Evolutionary conservation across 768 basidiomycete species (phyloP).

Genomic region (Xerocomellus chrysenteron): DNA sequence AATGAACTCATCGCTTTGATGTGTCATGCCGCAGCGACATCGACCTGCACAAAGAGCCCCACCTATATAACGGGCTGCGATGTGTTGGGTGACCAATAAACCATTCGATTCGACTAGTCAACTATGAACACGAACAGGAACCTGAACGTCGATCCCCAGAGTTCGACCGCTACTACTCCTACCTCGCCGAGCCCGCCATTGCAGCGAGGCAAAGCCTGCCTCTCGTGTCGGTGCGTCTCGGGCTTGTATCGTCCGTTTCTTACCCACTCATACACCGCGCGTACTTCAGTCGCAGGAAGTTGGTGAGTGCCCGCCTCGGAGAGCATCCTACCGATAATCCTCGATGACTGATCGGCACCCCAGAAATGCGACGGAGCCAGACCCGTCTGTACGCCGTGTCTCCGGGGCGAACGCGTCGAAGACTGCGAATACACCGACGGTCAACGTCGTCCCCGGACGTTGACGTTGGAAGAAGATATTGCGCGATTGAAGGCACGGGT

Average conservation of each 20-base stretch:
- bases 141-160: constrained; percentile 6
- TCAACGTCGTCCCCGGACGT: constrained; percentile 56
- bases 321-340: no score
- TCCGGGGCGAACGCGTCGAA: constrained; percentile 55
- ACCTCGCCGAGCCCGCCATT: constrained; percentile 21
- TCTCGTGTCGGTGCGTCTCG: constrained; percentile 47
- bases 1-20: not conserved
- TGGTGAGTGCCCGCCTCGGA: constrained; percentile 31
- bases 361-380: constrained; percentile 69
- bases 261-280: not conserved
- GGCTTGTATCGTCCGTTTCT: not conserved
- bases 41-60: not conserved
- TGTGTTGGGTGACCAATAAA: not conserved
- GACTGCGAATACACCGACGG: constrained; percentile 75
- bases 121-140: not conserved
- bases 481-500: constrained; percentile 55
- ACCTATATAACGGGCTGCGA: constrained; percentile 13
- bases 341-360: not conserved
- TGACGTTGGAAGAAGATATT: constrained; percentile 60
- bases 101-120: not conserved
- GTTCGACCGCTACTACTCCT: not conserved
- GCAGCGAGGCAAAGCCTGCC: constrained; percentile 51
- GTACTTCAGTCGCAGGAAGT: constrained; percentile 45
- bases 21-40: not conserved
- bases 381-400: constrained; percentile 66